These are phyloP conservation scores for Cunninghamia lanceolata DNA, from an alignment of 75 land plant genomes.

Conservation along the genomic window DNA sequence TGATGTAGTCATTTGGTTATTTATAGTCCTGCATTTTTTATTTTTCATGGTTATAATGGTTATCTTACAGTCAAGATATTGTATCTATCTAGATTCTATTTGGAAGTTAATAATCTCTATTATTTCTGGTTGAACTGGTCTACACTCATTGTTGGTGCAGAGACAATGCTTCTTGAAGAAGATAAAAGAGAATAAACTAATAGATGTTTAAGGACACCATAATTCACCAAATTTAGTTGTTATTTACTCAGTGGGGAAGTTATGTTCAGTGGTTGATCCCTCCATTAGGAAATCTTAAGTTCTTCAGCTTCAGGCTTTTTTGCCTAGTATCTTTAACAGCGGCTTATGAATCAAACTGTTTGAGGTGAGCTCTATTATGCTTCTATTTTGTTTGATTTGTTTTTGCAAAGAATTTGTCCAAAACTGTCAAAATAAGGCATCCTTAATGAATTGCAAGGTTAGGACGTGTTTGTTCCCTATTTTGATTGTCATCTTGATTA, in stretches of 20 bases:
- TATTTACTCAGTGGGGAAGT: not conserved
- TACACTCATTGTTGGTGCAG: not conserved
- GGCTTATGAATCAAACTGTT: not conserved
- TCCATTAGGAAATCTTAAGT: not conserved
- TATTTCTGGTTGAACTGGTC: not conserved
- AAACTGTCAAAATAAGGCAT: not conserved
- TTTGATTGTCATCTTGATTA: not conserved
- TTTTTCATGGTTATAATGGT: not conserved
- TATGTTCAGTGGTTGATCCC: not conserved
- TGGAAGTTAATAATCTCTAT: not conserved
- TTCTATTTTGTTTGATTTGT: not conserved
- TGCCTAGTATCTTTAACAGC: not conserved
- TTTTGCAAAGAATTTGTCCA: not conserved
- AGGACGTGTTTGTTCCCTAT: not conserved
- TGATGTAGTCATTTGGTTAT: not conserved
- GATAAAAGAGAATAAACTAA: not conserved
- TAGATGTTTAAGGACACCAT: not conserved
- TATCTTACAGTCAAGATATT: not conserved
- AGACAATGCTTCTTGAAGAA: not conserved
- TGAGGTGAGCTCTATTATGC: not conserved
- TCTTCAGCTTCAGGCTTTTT: not conserved
- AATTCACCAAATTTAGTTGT: not conserved
- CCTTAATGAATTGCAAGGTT: not conserved
- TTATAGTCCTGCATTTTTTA: not conserved
- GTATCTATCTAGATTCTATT: not conserved